Evolutionary conservation across 768 basidiomycete species (phyloP).

Genomic region (Lactarius sp.): DNA sequence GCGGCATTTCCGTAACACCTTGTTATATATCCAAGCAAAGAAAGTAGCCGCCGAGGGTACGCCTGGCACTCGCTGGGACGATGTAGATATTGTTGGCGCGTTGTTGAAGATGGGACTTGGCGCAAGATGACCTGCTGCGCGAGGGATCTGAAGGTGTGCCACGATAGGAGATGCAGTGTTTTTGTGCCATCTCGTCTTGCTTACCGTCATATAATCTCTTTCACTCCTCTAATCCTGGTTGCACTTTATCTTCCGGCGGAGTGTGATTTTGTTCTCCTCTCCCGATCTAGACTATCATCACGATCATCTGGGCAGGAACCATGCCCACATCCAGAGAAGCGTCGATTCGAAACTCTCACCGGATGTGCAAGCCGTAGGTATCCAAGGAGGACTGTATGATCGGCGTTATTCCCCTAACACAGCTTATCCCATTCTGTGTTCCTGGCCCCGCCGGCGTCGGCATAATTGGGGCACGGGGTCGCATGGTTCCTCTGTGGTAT

Average conservation of each 20-base stretch:
- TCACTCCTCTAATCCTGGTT: background rate
- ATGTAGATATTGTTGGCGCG: conserved; percentile 86
- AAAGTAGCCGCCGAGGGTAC: conserved; percentile 50
- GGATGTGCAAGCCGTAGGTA: background rate
- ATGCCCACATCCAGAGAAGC: background rate
- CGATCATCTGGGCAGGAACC: background rate
- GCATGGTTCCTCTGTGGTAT: background rate
- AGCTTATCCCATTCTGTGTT: background rate
- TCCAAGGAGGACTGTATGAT: background rate
- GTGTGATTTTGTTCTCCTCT: background rate
- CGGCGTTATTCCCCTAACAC: background rate
- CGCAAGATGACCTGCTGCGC: conserved; percentile 5
- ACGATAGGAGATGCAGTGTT: conserved; percentile 9
- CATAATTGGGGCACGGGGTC: background rate
- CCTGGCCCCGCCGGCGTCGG: background rate
- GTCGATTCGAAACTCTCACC: background rate
- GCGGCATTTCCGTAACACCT: conserved; percentile 89
- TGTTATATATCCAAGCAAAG: conserved; percentile 74
- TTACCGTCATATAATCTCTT: conserved; percentile 15
- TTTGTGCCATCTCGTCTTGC: conserved; percentile 17
- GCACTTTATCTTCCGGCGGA: background rate
- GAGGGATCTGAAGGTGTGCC: conserved; percentile 8
- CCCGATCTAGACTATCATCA: background rate
- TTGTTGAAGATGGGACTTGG: conserved; percentile 75
- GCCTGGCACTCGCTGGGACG: conserved; percentile 59